Percentiles rank a stretch among this genome's conserved stretches.
These are phyloP conservation scores for Paraleonurus japonicus DNA, from an alignment of 257 asterid species.

Conservation along the genomic window DNA sequence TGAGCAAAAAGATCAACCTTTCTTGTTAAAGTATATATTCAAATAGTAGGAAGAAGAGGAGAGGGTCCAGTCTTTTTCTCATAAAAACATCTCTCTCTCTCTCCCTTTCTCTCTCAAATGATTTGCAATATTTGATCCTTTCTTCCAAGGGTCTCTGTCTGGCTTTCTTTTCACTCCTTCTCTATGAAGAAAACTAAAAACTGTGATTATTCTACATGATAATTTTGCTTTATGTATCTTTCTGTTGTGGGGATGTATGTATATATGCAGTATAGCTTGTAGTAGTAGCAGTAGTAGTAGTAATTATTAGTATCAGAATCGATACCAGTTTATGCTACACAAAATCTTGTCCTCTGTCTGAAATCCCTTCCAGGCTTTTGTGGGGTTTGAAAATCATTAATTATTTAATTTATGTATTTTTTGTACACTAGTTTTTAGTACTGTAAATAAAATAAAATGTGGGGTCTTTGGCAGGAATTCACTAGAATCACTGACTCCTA, in stretches of 20 bases:
- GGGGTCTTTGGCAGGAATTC: conserved; percentile 43
- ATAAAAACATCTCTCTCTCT: conserved; percentile 22
- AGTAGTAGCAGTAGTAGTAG: conserved; percentile 13
- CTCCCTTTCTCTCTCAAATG: conserved; percentile 2
- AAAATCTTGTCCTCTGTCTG: conserved; percentile 59
- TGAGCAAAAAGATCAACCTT: conserved; percentile 44
- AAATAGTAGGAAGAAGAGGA: neutral
- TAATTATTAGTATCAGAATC: conserved; percentile 34
- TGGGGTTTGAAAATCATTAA: conserved; percentile 39
- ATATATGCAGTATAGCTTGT: neutral
- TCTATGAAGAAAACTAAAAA: conserved; percentile 42
- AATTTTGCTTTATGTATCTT: conserved; percentile 27
- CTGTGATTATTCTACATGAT: conserved; percentile 43
- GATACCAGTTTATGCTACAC: conserved; percentile 36
- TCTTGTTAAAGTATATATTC: conserved; percentile 42
- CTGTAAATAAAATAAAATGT: conserved; percentile 15
- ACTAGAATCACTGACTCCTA: conserved; percentile 52
- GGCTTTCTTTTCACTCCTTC: conserved; percentile 38
- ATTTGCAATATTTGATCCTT: conserved; percentile 9
- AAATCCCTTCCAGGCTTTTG: conserved; percentile 34
- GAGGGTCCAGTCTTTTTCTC: conserved; percentile 36
- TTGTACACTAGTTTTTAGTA: conserved; percentile 21
- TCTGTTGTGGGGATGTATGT: conserved; percentile 9
- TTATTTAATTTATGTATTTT: neutral
- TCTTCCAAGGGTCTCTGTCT: conserved; percentile 37